A percentile compares a stretch with the other conserved stretches of the same genome.
Evolutionary conservation across 352 stramenopile genomes (phyloP).

Genomic region (Pythium monospermum): DNA sequence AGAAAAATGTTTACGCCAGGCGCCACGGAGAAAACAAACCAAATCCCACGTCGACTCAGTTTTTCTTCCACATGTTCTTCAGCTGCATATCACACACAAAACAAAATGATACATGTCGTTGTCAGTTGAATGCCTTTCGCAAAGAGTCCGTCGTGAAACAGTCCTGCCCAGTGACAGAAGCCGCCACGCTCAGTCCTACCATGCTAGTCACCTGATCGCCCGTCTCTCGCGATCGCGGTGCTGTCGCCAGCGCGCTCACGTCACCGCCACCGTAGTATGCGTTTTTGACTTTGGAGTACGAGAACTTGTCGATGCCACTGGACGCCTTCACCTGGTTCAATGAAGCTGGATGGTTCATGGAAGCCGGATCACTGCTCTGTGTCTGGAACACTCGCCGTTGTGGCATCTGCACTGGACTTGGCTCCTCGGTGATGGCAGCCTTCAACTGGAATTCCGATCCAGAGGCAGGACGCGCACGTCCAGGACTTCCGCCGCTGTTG

Average conservation of each 20-base stretch:
- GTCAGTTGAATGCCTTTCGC: neutral
- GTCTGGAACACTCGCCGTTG: conserved; percentile 10
- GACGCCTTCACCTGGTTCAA: conserved; percentile 16
- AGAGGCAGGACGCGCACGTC: conserved; percentile 12
- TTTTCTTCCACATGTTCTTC: conserved; percentile 84
- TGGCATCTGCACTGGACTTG: conserved; percentile 2
- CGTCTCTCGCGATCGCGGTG: conserved; percentile 13
- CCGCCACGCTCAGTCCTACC: too few relatives aligned
- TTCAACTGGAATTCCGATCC: conserved; percentile 21
- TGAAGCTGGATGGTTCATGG: too few relatives aligned
- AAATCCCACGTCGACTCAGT: conserved; percentile 52
- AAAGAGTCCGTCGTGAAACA: neutral
- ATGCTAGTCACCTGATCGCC: conserved; percentile 24
- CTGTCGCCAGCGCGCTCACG: conserved; percentile 13
- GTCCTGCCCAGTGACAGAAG: neutral
- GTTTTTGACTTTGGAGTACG: conserved; percentile 26
- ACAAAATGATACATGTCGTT: neutral
- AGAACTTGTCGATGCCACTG: conserved; percentile 26
- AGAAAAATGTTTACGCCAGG: too few relatives aligned
- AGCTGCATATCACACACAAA: conserved; percentile 30
- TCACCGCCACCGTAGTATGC: conserved; percentile 22
- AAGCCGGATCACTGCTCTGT: conserved; percentile 8
- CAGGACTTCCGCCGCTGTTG: conserved; percentile 33
- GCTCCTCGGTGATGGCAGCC: conserved; percentile 8
- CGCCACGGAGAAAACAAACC: too few relatives aligned